Evolutionary conservation across 345 rosid genomes (phyloP).

Genomic region (Reutealis trisperma): DNA sequence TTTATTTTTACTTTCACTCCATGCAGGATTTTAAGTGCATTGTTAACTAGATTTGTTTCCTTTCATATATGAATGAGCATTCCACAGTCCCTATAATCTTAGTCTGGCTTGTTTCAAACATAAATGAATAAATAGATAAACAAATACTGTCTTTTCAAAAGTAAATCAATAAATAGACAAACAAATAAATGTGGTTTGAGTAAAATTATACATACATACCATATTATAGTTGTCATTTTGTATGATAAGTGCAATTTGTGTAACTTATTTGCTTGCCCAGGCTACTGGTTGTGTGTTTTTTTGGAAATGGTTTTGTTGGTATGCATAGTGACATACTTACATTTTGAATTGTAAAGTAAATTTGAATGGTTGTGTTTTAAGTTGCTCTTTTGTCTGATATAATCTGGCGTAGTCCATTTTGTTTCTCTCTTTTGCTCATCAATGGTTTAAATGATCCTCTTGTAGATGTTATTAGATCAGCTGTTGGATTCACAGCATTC

Average conservation of each 20-base stretch:
- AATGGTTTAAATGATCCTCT: not conserved
- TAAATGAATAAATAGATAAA: not conserved
- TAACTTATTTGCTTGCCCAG: not conserved
- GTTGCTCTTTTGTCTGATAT: not conserved
- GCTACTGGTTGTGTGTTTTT: not conserved
- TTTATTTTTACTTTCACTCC: not conserved
- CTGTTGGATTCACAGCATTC: conserved; percentile 68
- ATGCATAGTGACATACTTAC: not conserved
- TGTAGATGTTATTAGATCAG: conserved; percentile 80
- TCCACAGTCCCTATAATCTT: not conserved
- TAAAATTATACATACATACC: not conserved
- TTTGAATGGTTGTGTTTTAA: not conserved
- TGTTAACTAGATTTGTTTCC: not conserved
- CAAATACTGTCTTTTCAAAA: not conserved
- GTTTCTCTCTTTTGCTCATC: not conserved
- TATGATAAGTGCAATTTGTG: not conserved
- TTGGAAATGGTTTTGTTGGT: not conserved
- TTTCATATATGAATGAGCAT: not conserved
- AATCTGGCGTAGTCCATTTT: not conserved
- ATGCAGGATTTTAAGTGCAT: not conserved
- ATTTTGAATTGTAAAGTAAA: not conserved
- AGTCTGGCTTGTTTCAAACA: not conserved
- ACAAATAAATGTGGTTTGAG: not conserved
- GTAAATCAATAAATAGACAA: not conserved
- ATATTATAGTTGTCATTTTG: not conserved